These are phyloP conservation scores for Trichoderma gracile DNA, from an alignment of 2,329 filamentous ascomycete genomes.

Conservation along the genomic window DNA sequence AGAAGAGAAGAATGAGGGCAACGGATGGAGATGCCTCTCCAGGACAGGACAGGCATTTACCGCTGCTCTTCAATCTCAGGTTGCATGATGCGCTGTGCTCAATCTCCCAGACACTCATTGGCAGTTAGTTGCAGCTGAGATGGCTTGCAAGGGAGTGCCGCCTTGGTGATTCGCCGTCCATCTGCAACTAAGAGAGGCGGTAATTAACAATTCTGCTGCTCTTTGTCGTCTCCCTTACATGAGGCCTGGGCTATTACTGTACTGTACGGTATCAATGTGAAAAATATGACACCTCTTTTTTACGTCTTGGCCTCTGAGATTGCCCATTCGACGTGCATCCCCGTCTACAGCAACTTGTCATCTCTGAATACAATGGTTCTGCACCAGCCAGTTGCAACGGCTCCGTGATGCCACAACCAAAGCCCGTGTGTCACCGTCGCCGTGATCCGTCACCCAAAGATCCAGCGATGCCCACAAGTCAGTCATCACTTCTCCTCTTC, in stretches of 20 bases:
- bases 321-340: no score
- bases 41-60: no score
- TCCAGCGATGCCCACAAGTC: no score
- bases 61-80: no score
- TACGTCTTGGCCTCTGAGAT: not conserved
- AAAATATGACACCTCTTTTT: not conserved
- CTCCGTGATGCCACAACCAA: not conserved
- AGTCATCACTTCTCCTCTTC: not conserved
- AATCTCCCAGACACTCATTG: no score
- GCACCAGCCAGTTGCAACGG: no score
- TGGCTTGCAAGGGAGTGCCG: not conserved
- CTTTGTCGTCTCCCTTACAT: not conserved
- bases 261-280: not conserved
- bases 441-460: no score
- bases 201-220: not conserved
- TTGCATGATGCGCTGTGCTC: no score
- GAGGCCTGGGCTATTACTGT: no score
- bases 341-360: no score
- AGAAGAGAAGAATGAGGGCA: not conserved
- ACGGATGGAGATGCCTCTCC: not conserved
- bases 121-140: no score
- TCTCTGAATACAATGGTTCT: no score
- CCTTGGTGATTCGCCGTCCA: not conserved
- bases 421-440: not conserved
- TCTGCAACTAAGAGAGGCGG: not conserved